Percentiles rank a stretch among this genome's conserved stretches.
Conservation (phyloP, 2,329 filamentous ascomycete genomes). For the Phialophora expanda region DNA sequence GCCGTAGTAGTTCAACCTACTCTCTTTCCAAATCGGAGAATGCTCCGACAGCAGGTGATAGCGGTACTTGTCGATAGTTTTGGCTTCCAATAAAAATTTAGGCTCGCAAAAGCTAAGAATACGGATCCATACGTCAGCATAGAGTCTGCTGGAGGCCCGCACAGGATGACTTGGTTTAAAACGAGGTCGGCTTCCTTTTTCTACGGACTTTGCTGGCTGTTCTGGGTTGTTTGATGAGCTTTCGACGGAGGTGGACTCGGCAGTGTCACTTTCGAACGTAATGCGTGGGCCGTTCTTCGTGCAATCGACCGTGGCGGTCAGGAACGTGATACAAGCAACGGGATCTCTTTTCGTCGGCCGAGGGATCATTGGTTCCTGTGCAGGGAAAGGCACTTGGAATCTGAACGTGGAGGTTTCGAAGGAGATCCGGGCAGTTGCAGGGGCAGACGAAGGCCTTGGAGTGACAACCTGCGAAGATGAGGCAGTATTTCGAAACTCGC, state of each 20-base stretch:
- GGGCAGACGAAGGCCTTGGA: background rate
- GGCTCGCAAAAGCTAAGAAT: constrained; percentile 37
- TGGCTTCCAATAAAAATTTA: constrained; percentile 34
- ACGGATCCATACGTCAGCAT: constrained; percentile 35
- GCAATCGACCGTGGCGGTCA: constrained; percentile 21
- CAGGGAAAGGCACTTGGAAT: background rate
- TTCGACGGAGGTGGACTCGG: background rate
- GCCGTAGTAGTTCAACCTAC: constrained; percentile 32
- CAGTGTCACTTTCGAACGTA: background rate
- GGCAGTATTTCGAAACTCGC: constrained; percentile 17
- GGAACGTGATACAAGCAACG: constrained; percentile 4
- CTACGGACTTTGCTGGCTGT: background rate
- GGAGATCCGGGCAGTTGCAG: constrained; percentile 1
- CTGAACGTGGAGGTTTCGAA: background rate
- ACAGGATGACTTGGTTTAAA: constrained; percentile 23
- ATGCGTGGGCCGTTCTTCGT: constrained; percentile 16
- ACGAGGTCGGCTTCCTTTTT: constrained; percentile 3
- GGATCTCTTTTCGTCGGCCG: background rate
- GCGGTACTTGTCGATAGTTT: constrained; percentile 34
- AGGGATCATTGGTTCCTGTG: background rate
- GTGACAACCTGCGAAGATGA: constrained; percentile 23
- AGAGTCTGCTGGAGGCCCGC: constrained; percentile 12
- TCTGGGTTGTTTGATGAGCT: background rate
- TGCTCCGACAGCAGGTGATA: constrained; percentile 31
- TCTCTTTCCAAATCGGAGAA: constrained; percentile 35